Percentiles rank a stretch among this genome's conserved stretches.
These are phyloP conservation scores for Stagonosporopsis vannaccii DNA, from an alignment of 2,329 filamentous ascomycete genomes.

Conservation along the genomic window DNA sequence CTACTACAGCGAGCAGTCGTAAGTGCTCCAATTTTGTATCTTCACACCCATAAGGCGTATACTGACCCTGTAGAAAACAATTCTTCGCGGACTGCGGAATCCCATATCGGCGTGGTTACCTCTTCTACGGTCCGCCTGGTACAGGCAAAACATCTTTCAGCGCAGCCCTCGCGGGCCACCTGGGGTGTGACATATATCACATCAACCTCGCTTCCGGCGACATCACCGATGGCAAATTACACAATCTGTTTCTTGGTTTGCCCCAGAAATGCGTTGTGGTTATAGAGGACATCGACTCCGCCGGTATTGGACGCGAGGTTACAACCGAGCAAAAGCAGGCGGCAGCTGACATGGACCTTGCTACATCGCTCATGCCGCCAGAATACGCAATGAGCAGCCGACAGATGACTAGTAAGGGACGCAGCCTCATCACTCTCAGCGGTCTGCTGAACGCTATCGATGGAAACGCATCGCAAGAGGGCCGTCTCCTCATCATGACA, in stretches of 20 bases:
- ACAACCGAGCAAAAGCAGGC: background rate
- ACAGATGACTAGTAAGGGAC: background rate
- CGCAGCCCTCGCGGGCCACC: conserved; percentile 47
- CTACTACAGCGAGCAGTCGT: conserved; percentile 46
- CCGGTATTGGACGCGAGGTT: conserved; percentile 38
- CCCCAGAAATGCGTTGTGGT: conserved; percentile 50
- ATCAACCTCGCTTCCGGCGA: conserved; percentile 44
- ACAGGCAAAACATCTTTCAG: conserved; percentile 53
- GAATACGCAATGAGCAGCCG: conserved; percentile 3
- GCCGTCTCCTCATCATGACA: conserved; percentile 81
- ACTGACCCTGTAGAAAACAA: conserved; percentile 9
- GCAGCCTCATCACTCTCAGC: conserved; percentile 65
- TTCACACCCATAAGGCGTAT: background rate
- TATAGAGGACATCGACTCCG: conserved; percentile 52
- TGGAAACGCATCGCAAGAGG: conserved; percentile 79
- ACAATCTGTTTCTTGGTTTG: conserved; percentile 43
- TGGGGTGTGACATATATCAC: conserved; percentile 49
- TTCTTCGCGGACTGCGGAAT: conserved; percentile 49
- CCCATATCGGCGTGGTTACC: conserved; percentile 48
- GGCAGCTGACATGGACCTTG: conserved; percentile 3
- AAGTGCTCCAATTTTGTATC: background rate
- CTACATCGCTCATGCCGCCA: conserved; percentile 12
- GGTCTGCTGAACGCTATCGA: conserved; percentile 80
- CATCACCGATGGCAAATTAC: conserved; percentile 41
- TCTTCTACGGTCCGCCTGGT: conserved; percentile 51